These are phyloP conservation scores for Tilletia horrida DNA, from an alignment of 1,284 basidiomycete species.

Conservation along the genomic window DNA sequence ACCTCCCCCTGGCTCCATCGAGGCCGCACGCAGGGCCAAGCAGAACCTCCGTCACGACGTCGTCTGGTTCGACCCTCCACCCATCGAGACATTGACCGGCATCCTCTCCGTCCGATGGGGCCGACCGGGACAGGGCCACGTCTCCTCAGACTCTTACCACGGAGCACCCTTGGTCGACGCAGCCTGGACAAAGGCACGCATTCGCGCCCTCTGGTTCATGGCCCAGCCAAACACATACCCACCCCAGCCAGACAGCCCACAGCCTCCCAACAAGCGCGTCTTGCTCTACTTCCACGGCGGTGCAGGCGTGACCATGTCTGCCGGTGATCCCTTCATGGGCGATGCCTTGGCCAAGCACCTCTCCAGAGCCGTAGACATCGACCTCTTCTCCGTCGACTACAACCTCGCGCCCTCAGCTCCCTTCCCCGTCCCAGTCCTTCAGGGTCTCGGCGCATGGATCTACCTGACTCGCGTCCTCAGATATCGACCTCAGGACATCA, in stretches of 20 bases:
- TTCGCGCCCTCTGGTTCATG: constrained; percentile 49
- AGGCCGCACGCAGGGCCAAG: constrained; percentile 28
- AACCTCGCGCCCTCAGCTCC: constrained; percentile 45
- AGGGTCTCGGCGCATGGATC: constrained; percentile 43
- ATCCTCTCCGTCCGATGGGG: constrained; percentile 41
- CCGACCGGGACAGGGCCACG: constrained; percentile 23
- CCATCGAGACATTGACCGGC: constrained; percentile 41
- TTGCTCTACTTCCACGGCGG: constrained; percentile 53
- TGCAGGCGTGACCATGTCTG: constrained; percentile 49
- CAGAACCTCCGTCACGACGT: constrained; percentile 36
- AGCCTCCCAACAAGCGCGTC: constrained; percentile 30
- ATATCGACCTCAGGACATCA: constrained; percentile 47
- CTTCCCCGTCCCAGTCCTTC: constrained; percentile 44
- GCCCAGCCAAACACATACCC: constrained; percentile 33
- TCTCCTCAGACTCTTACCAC: constrained; percentile 31
- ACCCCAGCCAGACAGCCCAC: constrained; percentile 25
- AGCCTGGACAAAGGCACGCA: constrained; percentile 44
- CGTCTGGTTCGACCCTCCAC: constrained; percentile 48
- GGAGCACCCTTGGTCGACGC: constrained; percentile 48
- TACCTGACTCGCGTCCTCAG: constrained; percentile 43
- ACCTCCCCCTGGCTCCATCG: constrained; percentile 30
- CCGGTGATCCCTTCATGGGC: constrained; percentile 50
- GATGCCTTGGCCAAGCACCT: constrained; percentile 40
- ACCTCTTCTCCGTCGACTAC: constrained; percentile 53
- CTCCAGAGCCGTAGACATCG: constrained; percentile 34